These are phyloP conservation scores for Penicillium paxilli DNA, from an alignment of 495 filamentous ascomycete species.

Conservation along the genomic window DNA sequence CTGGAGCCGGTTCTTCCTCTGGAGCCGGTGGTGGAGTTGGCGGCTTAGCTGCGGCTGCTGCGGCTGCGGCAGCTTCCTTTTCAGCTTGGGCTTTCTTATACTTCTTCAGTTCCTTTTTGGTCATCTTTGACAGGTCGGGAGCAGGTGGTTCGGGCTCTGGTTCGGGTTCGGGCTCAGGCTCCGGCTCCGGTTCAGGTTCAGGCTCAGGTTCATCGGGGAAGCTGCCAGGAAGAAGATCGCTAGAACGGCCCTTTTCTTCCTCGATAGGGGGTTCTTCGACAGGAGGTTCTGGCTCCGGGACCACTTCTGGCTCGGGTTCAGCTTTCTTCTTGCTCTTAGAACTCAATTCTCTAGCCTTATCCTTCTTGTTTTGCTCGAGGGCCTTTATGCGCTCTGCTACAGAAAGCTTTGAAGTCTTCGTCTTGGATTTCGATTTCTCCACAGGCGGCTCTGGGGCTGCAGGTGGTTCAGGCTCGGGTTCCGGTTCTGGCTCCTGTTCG, in stretches of 20 bases:
- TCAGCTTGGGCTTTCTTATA: conserved; percentile 31
- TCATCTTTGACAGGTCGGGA: conserved; percentile 28
- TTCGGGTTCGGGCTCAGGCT: conserved; percentile 22
- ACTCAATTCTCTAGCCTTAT: conserved; percentile 38
- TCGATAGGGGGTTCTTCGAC: conserved; percentile 2
- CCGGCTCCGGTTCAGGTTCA: conserved; percentile 16
- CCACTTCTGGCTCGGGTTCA: conserved; percentile 17
- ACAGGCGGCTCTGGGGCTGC: conserved; percentile 20
- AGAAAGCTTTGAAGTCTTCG: conserved; percentile 31
- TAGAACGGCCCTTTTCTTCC: conserved; percentile 21
- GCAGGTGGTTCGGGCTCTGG: conserved; percentile 26
- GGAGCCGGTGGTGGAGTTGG: conserved; percentile 59
- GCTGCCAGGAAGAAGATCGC: conserved; percentile 36
- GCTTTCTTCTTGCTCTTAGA: conserved; percentile 24
- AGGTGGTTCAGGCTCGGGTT: conserved; percentile 25
- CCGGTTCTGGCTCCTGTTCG: conserved; percentile 35
- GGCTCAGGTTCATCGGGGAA: conserved; percentile 23
- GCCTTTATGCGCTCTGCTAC: conserved; percentile 50
- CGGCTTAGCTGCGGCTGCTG: conserved; percentile 64
- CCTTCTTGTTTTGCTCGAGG: conserved; percentile 44
- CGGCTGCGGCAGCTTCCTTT: conserved; percentile 10
- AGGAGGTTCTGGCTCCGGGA: conserved; percentile 18
- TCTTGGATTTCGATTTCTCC: conserved; percentile 38
- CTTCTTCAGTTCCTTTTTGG: conserved; percentile 33
- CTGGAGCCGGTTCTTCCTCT: conserved; percentile 25